Base-by-base conservation (phyloP, 2,329 filamentous ascomycete species). In the Aspergillus sp. region DNA sequence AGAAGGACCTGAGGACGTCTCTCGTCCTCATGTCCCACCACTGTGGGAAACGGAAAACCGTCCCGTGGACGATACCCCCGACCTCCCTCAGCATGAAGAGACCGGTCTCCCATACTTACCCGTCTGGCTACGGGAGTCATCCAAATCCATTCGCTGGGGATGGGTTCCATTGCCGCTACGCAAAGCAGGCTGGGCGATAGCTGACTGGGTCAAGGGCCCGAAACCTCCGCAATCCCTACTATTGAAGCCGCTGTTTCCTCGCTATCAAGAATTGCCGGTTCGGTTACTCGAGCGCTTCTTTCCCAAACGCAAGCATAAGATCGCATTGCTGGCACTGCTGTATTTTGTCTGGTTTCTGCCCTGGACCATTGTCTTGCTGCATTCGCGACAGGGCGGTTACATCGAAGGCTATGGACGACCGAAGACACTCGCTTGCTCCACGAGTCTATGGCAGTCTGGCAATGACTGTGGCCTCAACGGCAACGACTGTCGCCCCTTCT, bases 401-500 rank as follows among this genome's bases (percentile, higher is more conserved):
- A 82, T 83, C 57, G 75, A 81, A 65, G 81, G 80, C 15, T 82
- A 80, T 65, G 81, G 81, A 8, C 73, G 70, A 60, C 79, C 81
- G 15, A 67, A 74, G 54, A 77, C 77, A 5, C 74, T 83, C 36
- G 79, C 78, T 50, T 83, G 81, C 60, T 70, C 73, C 39, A 74
- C 79, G 25, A 81, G 70, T 61, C 79, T 80, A 58, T 83, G 81
- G 81, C 80, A 72, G 28, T 64, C 67, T 48, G 79, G 76, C 21
- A 82, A 82, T 59, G 70, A 72, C 43, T 86, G 84, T 67, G 84
- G 84, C 9, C 65, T 84, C 3, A 82, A 86, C 65, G 84, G 83
- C 41, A 81, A 83, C 39, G 77, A 82, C 57, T 86, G 84, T 66
- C 80, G 83, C 36, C 84, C 84, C 0, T 86, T 86, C 62, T 78